Evolutionary conservation across 805 yeast species (phyloP), one percentile per base, ranked within the genome.

Genomic region (Candida sanyiensis): DNA sequence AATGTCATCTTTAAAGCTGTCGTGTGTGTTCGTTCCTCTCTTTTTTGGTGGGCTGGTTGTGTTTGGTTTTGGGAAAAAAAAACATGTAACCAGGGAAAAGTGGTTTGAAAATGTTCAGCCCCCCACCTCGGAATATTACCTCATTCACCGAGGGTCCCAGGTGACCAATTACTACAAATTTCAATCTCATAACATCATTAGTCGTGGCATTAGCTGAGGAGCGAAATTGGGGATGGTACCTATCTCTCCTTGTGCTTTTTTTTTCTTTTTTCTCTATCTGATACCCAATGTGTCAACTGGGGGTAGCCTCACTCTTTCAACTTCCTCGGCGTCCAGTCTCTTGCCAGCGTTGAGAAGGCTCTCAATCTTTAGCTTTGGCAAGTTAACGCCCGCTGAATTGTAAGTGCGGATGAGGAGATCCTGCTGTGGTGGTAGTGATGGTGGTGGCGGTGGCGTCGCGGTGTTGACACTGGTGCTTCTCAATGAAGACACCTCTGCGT

Each of bases 201-300:
- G 12, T 23, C 11, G 9, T 23, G 9, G 26, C 26, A 23, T 12
- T 23, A 12, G 12, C 12, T 12, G 12, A 9, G 9, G 26, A 9
- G 26, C 26, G 12, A 12, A 23, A 12, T 23, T 9, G 26, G 9
- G 26, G 9, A 23, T 23, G 12, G 12, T 9, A 9, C 12, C 26
- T 23, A 23, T 23, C 9, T 23, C 11, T 23, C 11, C n/a, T n/a
- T n/a, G n/a, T n/a, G n/a, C n/a, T n/a, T n/a, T n/a, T n/a, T n/a
- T n/a, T n/a, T n/a, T n/a, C n/a, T n/a, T n/a, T n/a, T 24, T 34
- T 24, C n/a, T 7, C 28, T 29, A 15, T n/a, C 32, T 31, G 24
- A 50, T 42, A 1, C 56, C 56, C 8, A 51, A 34, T 18, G 40
- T 48, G 15, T 44, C 54, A n/a, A 51, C 50, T 8, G 42, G 49